Conservation (phyloP, 2,329 filamentous ascomycete genomes). For the Stachybotrys chlorohalonatus region DNA sequence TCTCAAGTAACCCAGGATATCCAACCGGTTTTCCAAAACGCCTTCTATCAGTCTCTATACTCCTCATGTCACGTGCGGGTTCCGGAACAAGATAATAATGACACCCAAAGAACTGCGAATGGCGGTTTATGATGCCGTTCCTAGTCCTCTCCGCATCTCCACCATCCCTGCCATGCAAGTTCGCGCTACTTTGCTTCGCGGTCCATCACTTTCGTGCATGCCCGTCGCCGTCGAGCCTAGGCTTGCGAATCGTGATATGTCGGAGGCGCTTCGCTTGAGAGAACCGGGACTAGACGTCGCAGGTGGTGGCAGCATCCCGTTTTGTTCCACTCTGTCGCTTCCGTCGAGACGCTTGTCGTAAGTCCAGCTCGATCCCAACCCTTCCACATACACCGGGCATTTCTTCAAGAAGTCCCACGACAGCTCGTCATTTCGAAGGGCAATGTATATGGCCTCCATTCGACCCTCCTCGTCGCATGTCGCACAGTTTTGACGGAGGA, state of each 20-base stretch:
- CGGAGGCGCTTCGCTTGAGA: slow-evolving; percentile 42
- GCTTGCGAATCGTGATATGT: slow-evolving; percentile 36
- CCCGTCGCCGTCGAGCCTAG: slow-evolving; percentile 4
- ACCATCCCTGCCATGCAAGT: slow-evolving; percentile 28
- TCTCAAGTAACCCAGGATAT: not conserved
- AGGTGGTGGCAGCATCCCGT: slow-evolving; percentile 10
- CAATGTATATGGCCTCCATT: slow-evolving; percentile 51
- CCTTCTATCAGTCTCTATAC: not conserved
- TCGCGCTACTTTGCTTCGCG: slow-evolving; percentile 28
- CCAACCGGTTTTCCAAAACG: not conserved
- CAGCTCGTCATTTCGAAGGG: slow-evolving; percentile 43
- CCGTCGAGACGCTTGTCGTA: slow-evolving; percentile 41
- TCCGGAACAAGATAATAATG: not conserved
- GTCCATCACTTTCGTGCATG: slow-evolving; percentile 19
- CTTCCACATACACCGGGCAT: slow-evolving; percentile 38
- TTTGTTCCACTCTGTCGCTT: slow-evolving; percentile 11
- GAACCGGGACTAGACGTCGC: slow-evolving; percentile 17
- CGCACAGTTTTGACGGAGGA: slow-evolving; percentile 45
- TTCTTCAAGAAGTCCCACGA: slow-evolving; percentile 45
- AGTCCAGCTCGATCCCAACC: slow-evolving; percentile 46
- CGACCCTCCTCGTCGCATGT: slow-evolving; percentile 44
- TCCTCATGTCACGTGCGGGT: not conserved
- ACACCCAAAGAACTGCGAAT: not conserved
- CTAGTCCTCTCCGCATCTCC: slow-evolving; percentile 23
- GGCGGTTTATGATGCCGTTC: slow-evolving; percentile 9